Evolutionary conservation across 192 early-diverging fungal species (phyloP), one percentile per base, ranked within the genome.

Genomic region (Mortierella hygrophila): DNA sequence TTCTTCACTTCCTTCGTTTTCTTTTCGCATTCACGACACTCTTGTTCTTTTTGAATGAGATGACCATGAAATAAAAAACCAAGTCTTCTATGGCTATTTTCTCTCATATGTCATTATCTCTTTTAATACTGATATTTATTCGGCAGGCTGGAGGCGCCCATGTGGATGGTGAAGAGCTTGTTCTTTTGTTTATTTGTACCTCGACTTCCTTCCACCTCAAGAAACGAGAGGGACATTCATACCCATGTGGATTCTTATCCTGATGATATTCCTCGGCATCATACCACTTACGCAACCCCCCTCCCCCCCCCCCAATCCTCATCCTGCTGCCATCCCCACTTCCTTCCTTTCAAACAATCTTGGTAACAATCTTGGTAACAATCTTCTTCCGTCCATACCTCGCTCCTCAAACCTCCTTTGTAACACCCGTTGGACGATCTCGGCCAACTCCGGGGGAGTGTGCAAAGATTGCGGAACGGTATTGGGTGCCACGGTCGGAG

Each of bases 401-500:
- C 47, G 90, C 78, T 55, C 92, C 83, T 81, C 95, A 94, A 16
- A 92, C 82, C 57, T 93, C 85, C 1, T 79, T 85, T 63, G 93
- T 96, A 60, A 94, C 93, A 94, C 93, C 23, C 88, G 79, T 79
- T 96, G 91, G 8, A 97, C 98, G 23, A 91, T 88, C 42, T 85
- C 49, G 78, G 92, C 90, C 80, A 98, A 97, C 74, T 94, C 91
- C 4, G 89, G 89, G 89, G 49, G 88, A 92, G 89, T 97, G 94
- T 81, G 94, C 96, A 83, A 97, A 96, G 80, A 99, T 96, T 15
- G 94, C 95, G 8, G 93, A 95, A 21, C 97, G 91, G 88, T 99
- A 92, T 88, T 99, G 98, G 9, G 94, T 92, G 4, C 97, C 98
- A 23, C 82, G 55, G 80, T 99, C 97, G 35, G 35, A 40, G 89